These are phyloP conservation scores for Diplosphaera chodatii DNA, from an alignment of 139 green algal genomes.

Conservation along the genomic window DNA sequence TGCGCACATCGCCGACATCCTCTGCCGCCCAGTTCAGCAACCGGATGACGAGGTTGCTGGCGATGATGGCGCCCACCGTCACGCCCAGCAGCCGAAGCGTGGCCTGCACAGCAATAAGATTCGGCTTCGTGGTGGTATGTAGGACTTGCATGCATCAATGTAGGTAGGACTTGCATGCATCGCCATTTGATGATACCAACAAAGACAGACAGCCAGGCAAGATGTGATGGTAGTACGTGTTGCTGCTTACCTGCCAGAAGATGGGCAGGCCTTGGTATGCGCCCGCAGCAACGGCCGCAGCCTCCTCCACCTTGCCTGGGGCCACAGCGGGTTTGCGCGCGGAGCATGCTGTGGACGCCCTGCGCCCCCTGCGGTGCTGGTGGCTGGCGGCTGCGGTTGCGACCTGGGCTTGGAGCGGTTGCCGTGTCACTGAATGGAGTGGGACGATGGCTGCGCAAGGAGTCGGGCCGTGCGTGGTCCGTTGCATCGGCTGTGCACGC, in stretches of 20 bases:
- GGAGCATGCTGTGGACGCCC: neutral
- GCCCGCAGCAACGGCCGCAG: neutral
- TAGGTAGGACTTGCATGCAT: no score
- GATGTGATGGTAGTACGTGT: no score
- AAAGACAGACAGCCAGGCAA: no score
- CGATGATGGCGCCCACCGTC: neutral
- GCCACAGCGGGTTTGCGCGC: neutral
- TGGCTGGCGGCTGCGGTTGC: no score
- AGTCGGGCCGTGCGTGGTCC: no score
- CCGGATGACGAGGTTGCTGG: neutral
- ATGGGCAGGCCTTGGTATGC: neutral
- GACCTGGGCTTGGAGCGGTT: no score
- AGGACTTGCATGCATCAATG: no score
- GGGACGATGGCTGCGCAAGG: no score
- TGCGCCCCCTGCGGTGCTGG: neutral
- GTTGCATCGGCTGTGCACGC: no score
- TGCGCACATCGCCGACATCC: neutral
- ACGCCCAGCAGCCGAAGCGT: neutral
- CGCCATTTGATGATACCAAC: no score
- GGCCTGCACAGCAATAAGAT: neutral
- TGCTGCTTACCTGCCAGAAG: neutral
- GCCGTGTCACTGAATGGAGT: no score
- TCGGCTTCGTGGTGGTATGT: no score
- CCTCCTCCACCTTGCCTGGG: neutral
- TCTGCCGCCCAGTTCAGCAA: neutral